Evolutionary conservation across 495 filamentous ascomycete species (phyloP).

Genomic region (Talaromyces stipitatus): DNA sequence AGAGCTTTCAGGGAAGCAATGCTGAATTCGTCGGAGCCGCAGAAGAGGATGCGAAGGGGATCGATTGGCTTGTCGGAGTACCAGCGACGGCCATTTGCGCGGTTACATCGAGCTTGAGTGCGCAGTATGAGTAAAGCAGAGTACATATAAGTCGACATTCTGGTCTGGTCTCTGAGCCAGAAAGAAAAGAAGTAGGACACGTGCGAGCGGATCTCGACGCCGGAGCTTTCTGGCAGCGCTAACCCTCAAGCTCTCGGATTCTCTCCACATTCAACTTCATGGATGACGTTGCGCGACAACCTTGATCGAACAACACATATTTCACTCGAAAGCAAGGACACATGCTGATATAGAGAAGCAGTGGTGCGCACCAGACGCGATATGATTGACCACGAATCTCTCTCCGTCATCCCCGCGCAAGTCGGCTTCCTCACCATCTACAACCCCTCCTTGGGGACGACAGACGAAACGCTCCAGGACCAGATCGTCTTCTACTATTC

Average conservation of each 20-base stretch:
- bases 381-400: conserved; percentile 32
- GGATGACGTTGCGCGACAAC: not conserved
- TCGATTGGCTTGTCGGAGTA: conserved; percentile 32
- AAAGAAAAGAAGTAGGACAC: not conserved
- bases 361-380: conserved; percentile 16
- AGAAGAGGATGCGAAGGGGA: conserved; percentile 88
- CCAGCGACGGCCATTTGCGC: not conserved
- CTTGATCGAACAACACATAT: not conserved
- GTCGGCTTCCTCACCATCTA: conserved; percentile 88
- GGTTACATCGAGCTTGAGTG: not conserved
- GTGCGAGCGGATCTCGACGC: not conserved
- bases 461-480: conserved; percentile 79
- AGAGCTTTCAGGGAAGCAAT: conserved; percentile 69
- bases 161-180: no score
- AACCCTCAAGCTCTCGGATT: not conserved
- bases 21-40: conserved; percentile 90
- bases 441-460: conserved; percentile 80
- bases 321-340: not conserved
- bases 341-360: not conserved
- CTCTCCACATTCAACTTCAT: not conserved
- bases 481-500: conserved; percentile 93
- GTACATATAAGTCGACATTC: not conserved
- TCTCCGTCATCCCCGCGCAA: conserved; percentile 62
- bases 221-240: not conserved
- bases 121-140: not conserved